These are phyloP conservation scores for Tilletia caries DNA, from an alignment of 1,284 basidiomycete genomes.

Conservation along the genomic window DNA sequence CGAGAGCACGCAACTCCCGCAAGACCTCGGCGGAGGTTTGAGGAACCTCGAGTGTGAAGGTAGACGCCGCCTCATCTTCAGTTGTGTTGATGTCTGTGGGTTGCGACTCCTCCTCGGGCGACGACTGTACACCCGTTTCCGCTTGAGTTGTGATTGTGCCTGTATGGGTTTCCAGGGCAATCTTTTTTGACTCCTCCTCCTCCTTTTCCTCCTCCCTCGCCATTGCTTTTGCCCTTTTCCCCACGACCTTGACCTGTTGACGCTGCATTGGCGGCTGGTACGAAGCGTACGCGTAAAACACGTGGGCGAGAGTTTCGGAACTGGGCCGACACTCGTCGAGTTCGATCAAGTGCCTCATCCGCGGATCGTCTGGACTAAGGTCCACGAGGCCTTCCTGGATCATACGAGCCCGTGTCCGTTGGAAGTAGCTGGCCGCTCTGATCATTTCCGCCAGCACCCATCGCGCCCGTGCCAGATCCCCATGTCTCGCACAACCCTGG, in stretches of 20 bases:
- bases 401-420: neutral
- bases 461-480: constrained; percentile 75
- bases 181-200: too few relatives aligned
- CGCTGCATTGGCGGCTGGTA: constrained; percentile 62
- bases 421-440: constrained; percentile 29
- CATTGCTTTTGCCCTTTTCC: neutral
- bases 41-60: constrained; percentile 61
- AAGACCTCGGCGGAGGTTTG: constrained; percentile 72
- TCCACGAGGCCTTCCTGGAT: neutral
- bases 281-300: constrained; percentile 83
- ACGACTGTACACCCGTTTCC: too few relatives aligned
- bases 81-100: constrained; percentile 36
- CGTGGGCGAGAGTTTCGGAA: constrained; percentile 72
- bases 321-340: constrained; percentile 58
- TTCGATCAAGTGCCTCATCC: constrained; percentile 30
- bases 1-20: constrained; percentile 68
- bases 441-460: constrained; percentile 91
- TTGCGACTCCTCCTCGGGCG: too few relatives aligned
- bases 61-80: constrained; percentile 56
- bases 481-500: constrained; percentile 79
- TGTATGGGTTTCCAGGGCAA: too few relatives aligned
- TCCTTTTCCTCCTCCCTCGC: neutral
- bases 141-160: too few relatives aligned
- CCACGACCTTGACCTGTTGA: neutral
- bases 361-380: neutral